Evolutionary conservation across 306 rosid genomes (phyloP).

Genomic region (Lathyrus aphaca): DNA sequence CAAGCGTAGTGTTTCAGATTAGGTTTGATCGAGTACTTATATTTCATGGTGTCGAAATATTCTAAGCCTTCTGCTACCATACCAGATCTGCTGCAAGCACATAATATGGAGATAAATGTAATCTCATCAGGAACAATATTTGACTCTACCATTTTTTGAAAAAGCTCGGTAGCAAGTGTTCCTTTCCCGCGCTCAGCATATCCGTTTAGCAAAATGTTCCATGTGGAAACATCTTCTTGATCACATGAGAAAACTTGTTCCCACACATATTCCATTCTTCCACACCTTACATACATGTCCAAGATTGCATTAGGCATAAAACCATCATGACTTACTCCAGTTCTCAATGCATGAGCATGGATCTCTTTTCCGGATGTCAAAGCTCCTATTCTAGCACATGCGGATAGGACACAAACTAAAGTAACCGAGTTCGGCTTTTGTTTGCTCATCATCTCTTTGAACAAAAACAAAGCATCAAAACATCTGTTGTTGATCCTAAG

Average conservation of each 20-base stretch:
- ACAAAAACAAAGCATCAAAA: conserved; percentile 71
- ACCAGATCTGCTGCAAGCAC: conserved; percentile 92
- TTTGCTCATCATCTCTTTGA: conserved; percentile 67
- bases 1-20: conserved; percentile 85
- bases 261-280: conserved; percentile 71
- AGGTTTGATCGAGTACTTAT: conserved; percentile 59
- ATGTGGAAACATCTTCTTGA: conserved; percentile 65
- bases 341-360: conserved; percentile 88
- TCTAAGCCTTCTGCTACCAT: conserved; percentile 80
- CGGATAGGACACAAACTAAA: conserved; percentile 64
- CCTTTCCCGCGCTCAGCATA: conserved; percentile 77
- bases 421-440: conserved; percentile 77
- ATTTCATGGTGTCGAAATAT: conserved; percentile 63
- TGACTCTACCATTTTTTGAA: conserved; percentile 65
- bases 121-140: conserved; percentile 63
- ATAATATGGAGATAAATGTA: conserved; percentile 64
- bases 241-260: conserved; percentile 67
- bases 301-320: conserved; percentile 82
- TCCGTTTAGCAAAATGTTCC: conserved; percentile 88
- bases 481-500: conserved; percentile 74
- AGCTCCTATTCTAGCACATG: conserved; percentile 87
- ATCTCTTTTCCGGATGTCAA: conserved; percentile 80
- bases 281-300: conserved; percentile 93
- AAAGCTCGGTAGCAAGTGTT: conserved; percentile 57
- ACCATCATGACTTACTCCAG: conserved; percentile 69